Evolutionary conservation across 495 filamentous ascomycete species (phyloP).

Genomic region (Xylaria flabelliformis): DNA sequence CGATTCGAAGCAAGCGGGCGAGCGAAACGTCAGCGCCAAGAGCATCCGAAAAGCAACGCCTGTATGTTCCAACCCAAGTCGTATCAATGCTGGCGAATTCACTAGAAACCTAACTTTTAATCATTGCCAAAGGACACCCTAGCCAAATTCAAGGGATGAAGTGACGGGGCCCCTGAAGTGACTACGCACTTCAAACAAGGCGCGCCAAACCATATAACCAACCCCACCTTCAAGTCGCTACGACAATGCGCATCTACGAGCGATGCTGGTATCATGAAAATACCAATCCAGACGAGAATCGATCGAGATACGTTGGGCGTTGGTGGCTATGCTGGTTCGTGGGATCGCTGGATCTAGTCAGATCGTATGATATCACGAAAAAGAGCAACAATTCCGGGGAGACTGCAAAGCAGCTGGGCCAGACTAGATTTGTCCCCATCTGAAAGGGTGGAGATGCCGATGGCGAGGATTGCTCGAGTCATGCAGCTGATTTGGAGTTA

Average conservation of each 20-base stretch:
- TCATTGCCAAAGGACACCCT: slow-evolving; percentile 64
- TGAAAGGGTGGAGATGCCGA: not conserved
- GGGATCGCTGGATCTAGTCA: not conserved
- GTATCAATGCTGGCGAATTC: not conserved
- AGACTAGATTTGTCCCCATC: not conserved
- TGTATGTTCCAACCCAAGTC: slow-evolving; percentile 53
- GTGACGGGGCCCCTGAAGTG: slow-evolving; percentile 51
- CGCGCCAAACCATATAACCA: not conserved
- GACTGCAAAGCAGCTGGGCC: not conserved
- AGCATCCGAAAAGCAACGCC: slow-evolving; percentile 78
- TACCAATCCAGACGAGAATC: not conserved
- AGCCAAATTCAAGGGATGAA: slow-evolving; percentile 78
- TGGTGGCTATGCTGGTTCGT: not conserved
- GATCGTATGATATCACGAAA: not conserved
- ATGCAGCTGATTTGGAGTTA: not conserved
- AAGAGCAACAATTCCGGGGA: not conserved
- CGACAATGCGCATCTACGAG: not conserved
- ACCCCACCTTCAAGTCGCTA: not conserved
- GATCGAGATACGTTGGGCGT: not conserved
- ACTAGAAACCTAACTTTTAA: slow-evolving; percentile 11
- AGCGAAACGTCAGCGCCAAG: slow-evolving; percentile 73
- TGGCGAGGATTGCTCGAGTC: slow-evolving; percentile 1
- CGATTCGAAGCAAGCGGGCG: slow-evolving; percentile 73
- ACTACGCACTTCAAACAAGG: not conserved
- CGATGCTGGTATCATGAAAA: not conserved